Evolutionary conservation across 805 yeast species (phyloP), one percentile per base, ranked within the genome.

Genomic region (Nakazawaea ishiwadae): DNA sequence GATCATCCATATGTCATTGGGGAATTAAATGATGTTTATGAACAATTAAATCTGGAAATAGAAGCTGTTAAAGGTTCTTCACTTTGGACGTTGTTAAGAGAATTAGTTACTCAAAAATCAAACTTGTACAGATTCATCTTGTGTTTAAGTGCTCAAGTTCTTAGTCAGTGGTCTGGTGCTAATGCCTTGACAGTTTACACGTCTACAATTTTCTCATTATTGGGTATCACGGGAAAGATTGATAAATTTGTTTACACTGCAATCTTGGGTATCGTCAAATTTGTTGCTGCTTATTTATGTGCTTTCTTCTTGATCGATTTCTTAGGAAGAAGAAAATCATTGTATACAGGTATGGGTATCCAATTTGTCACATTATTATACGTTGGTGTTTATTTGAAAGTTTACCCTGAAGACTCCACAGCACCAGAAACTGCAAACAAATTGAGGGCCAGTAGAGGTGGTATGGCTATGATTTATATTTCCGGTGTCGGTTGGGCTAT

Each of bases 161-260:
- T 76, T 30, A 72, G 72, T 27, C 81, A 77, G 57, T 77, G 81
- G 81, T 68, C 76, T n/a, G 79, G 80, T 40, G 75, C 80, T 5
- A 70, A 69, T 48, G 68, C 79, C 5, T 59, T 77, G 36, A 76
- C 81, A 3, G 73, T 75, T 37, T 77, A 77, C 48, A 75, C 81
- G 30, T 74, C 81, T 2, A 75, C 72, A 38, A 56, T 76, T 34
- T 70, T 75, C 44, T 65, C 64, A 4, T 58, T 72, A 44, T 68
- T 69, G 39, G 80, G 81, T 35, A 62, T 67, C 40, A 51, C 53
- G 5, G 73, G 71, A 17, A 49, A 46, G 24, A 50, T 58, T 8
- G 63, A 67, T 33, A 64, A 63, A 32, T 52, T 62, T 37, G 56
- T 72, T 53, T 70, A 71, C 66, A 72, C 79, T 10, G 75, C 78